These are phyloP conservation scores for Podaxis sp. DNA, from an alignment of 768 basidiomycete genomes.

Conservation along the genomic window DNA sequence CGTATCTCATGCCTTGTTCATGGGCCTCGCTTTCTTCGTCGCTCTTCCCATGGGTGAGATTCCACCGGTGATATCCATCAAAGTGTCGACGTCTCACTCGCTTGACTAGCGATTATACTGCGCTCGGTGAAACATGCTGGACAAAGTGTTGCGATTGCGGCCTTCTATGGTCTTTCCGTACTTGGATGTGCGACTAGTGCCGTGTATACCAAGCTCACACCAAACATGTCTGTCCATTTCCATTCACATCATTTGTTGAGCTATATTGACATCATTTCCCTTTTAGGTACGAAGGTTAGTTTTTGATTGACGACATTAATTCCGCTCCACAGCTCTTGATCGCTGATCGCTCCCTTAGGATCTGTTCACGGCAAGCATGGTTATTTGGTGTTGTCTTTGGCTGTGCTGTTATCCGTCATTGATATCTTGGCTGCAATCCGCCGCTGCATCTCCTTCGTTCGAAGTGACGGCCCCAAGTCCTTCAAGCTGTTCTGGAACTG, in stretches of 20 bases:
- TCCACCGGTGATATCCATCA: slow-evolving; percentile 1
- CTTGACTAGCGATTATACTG: slow-evolving; percentile 67
- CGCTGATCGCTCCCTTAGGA: slow-evolving; percentile 24
- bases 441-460: slow-evolving; percentile 51
- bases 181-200: slow-evolving; percentile 69
- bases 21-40: slow-evolving; percentile 80
- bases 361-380: slow-evolving; percentile 64
- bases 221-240: slow-evolving; percentile 58
- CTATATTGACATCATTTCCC: slow-evolving; percentile 20
- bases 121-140: slow-evolving; percentile 73
- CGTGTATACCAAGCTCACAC: slow-evolving; percentile 76
- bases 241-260: slow-evolving; percentile 6
- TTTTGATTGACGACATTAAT: slow-evolving; percentile 9
- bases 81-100: slow-evolving; percentile 5
- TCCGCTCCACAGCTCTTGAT: not conserved
- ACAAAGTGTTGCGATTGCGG: slow-evolving; percentile 53
- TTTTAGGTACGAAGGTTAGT: slow-evolving; percentile 64
- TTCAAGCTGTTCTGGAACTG: slow-evolving; percentile 53
- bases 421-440: slow-evolving; percentile 52
- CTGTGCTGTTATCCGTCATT: slow-evolving; percentile 35
- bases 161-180: slow-evolving; percentile 59
- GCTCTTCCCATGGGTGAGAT: slow-evolving; percentile 75
- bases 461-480: slow-evolving; percentile 38
- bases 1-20: slow-evolving; percentile 67
- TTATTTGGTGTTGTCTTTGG: slow-evolving; percentile 41